A percentile compares a stretch with the other conserved stretches of the same genome.
phyloP scores from a whole-genome alignment of 176 grass and related monocot genomes.

The Areca catechu region DNA sequence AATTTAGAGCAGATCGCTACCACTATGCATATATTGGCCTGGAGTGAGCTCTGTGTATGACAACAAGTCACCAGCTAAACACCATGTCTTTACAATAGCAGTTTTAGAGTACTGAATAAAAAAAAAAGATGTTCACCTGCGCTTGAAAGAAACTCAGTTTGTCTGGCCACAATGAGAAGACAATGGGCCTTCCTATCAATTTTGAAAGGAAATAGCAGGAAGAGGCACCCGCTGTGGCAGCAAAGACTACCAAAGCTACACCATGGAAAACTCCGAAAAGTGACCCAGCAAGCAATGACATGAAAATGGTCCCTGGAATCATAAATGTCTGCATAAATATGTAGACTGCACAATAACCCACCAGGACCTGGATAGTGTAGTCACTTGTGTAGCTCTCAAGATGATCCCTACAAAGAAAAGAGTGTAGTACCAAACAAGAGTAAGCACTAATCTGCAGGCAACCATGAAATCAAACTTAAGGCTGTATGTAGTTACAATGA shows the following conservation, averaged over 20 bases:
- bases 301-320: constrained; percentile 97
- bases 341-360: constrained; percentile 85
- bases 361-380: constrained; percentile 88
- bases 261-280: constrained; percentile 75
- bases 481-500: too few species aligned
- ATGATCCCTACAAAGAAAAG: constrained; percentile 58
- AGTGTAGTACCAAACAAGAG: too few species aligned
- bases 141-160: constrained; percentile 87
- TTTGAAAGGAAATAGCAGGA: constrained; percentile 96
- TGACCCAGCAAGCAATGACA: constrained; percentile 89
- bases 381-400: constrained; percentile 95
- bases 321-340: constrained; percentile 99
- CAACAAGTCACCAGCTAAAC: neutral
- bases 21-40: too few species aligned
- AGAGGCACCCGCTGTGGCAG: constrained; percentile 89
- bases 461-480: too few species aligned
- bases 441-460: too few species aligned
- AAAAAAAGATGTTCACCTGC: constrained; percentile 34
- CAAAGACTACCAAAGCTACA: constrained; percentile 85
- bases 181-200: constrained; percentile 73
- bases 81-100: neutral
- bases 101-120: neutral
- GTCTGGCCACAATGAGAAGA: constrained; percentile 85
- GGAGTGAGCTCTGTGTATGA: too few species aligned
- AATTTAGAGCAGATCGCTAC: too few species aligned